Evolutionary conservation across 768 basidiomycete genomes (phyloP).

Genomic region (Lactarius hatsudake): DNA sequence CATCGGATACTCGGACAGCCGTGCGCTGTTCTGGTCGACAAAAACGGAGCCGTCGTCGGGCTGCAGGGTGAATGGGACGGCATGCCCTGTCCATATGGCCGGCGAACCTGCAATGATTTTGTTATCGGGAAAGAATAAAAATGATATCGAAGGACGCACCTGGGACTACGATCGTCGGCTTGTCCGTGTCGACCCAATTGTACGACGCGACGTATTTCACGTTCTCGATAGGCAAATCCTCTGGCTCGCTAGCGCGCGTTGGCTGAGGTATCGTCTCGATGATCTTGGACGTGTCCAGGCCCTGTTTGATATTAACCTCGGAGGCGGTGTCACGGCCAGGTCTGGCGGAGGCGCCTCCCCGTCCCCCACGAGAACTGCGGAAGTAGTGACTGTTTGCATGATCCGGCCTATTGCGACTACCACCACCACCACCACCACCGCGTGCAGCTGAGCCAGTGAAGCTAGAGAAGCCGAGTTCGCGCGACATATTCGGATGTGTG

Average conservation of each 20-base stretch:
- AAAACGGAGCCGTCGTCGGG: conserved; percentile 51
- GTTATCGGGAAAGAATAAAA: not conserved
- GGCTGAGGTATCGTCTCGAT: conserved; percentile 18
- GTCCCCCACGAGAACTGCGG: not conserved
- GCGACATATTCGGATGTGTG: not conserved
- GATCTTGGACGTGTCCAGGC: conserved; percentile 7
- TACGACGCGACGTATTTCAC: conserved; percentile 34
- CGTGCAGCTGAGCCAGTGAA: not conserved
- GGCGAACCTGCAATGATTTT: conserved; percentile 51
- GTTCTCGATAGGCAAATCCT: conserved; percentile 23
- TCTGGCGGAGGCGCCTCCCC: not conserved
- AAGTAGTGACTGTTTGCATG: conserved; percentile 2
- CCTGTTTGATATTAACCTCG: conserved; percentile 14
- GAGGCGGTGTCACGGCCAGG: not conserved
- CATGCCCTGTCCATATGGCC: conserved; percentile 50
- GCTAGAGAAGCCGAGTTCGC: not conserved
- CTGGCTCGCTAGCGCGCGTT: not conserved
- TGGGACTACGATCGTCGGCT: conserved; percentile 35
- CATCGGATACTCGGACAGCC: conserved; percentile 39
- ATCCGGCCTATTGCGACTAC: conserved; percentile 1
- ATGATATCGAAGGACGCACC: conserved; percentile 23
- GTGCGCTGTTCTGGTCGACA: conserved; percentile 58
- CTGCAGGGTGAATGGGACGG: conserved; percentile 51
- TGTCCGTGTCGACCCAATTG: conserved; percentile 30
- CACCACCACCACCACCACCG: not conserved